A percentile compares a stretch with the other conserved stretches of the same genome.
Conservation (phyloP, 1,284 basidiomycete species). For the Neotropicomus parvogracilis region DNA sequence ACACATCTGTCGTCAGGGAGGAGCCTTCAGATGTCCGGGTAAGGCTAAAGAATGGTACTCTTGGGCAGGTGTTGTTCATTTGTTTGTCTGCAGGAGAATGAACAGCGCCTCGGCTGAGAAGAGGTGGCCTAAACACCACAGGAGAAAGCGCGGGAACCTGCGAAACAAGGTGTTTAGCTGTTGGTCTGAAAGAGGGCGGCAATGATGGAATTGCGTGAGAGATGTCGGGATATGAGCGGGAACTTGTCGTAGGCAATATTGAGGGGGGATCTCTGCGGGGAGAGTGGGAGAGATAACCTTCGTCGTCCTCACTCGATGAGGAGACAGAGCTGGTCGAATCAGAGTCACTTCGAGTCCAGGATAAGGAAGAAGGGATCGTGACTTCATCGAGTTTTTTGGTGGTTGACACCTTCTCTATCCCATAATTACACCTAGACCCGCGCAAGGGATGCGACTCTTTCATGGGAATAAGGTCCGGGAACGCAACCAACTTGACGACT, state of each 20-base stretch:
- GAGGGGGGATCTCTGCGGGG: conserved; percentile 38
- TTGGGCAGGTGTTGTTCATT: conserved; percentile 9
- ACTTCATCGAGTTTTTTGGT: conserved; percentile 14
- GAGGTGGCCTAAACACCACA: conserved; percentile 12
- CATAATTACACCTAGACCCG: conserved; percentile 1
- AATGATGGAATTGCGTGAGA: conserved; percentile 25
- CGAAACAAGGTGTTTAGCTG: conserved; percentile 34
- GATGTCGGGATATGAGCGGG: conserved; percentile 45
- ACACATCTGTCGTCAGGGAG: conserved; percentile 63
- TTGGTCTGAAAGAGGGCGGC: conserved; percentile 34
- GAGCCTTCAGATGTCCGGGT: conserved; percentile 73
- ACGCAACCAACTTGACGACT: conserved; percentile 69
- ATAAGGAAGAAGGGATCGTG: conserved; percentile 21
- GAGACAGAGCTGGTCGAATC: conserved; percentile 27
- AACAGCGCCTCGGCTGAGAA: conserved; percentile 9
- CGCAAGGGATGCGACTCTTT: conserved; percentile 15
- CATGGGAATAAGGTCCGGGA: conserved; percentile 60
- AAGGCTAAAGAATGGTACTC: conserved; percentile 70
- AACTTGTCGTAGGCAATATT: conserved; percentile 33
- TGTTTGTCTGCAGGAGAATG: conserved; percentile 16
- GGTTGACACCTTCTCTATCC: conserved; percentile 7
- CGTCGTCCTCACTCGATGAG: conserved; percentile 40
- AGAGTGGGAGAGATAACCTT: conserved; percentile 57
- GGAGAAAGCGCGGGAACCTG: conserved; percentile 27
- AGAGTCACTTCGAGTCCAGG: conserved; percentile 24